phyloP scores from a whole-genome alignment of 148 eudicot species.

The Simmondsia chinensis region DNA sequence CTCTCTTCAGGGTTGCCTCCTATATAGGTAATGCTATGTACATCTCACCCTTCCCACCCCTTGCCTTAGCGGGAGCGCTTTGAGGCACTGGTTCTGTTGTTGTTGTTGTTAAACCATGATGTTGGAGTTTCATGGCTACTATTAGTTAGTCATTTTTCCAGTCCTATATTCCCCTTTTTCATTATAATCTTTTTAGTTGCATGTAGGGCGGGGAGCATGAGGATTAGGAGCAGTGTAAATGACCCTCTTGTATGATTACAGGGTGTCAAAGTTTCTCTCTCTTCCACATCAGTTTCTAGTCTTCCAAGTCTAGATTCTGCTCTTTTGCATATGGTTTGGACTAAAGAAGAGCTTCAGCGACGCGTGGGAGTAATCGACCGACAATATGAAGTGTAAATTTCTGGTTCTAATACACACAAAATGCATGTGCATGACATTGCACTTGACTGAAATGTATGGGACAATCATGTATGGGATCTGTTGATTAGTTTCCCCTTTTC shows the following conservation, averaged over 20 bases:
- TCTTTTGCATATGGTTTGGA: slow-evolving; percentile 65
- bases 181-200: no score
- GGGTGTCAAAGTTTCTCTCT: slow-evolving; percentile 84
- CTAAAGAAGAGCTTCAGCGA: slow-evolving; percentile 70
- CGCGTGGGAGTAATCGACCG: slow-evolving; percentile 60
- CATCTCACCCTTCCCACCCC: no score
- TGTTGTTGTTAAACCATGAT: no score
- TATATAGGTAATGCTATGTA: no score
- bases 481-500: no score
- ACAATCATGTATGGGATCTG: no score
- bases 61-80: no score
- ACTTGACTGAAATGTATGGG: neutral
- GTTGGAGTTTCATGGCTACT: no score
- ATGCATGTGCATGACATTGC: neutral
- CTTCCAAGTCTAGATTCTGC: slow-evolving; percentile 44
- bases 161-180: no score
- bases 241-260: slow-evolving; percentile 14
- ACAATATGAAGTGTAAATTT: slow-evolving; percentile 46
- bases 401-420: slow-evolving; percentile 3
- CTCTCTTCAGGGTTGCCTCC: no score
- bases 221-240: neutral
- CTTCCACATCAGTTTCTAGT: slow-evolving; percentile 36
- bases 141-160: no score
- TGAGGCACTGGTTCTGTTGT: no score
- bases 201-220: neutral